Conservation (phyloP, 495 filamentous ascomycete genomes). For the Pseudomonodictys pantanalensis region DNA sequence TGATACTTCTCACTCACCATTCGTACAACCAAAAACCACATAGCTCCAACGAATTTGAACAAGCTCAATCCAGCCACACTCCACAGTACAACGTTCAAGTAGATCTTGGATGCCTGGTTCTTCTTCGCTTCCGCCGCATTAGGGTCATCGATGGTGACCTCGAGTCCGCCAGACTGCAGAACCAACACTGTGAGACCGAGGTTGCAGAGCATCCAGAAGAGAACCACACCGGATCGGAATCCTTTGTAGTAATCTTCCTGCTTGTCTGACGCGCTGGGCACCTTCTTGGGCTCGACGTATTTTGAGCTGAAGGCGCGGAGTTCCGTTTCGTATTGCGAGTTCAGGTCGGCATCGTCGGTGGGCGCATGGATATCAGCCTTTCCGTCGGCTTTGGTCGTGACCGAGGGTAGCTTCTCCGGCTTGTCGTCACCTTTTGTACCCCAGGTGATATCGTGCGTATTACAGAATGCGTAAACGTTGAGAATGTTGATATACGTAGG, state of each 20-base stretch:
- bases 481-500: slow-evolving; percentile 95
- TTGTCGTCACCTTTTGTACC: slow-evolving; percentile 95
- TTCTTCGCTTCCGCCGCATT: slow-evolving; percentile 44
- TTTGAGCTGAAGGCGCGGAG: slow-evolving; percentile 66
- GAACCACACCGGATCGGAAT: slow-evolving; percentile 84
- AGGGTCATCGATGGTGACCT: slow-evolving; percentile 51
- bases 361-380: slow-evolving; percentile 93
- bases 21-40: slow-evolving; percentile 93
- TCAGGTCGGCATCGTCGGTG: slow-evolving; percentile 78
- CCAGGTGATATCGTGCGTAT: slow-evolving; percentile 97
- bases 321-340: slow-evolving; percentile 91
- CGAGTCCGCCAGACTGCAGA: slow-evolving; percentile 75
- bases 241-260: slow-evolving; percentile 99
- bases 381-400: slow-evolving; percentile 81
- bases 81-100: slow-evolving; percentile 90
- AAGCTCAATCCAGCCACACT: slow-evolving; percentile 80
- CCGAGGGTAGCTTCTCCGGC: slow-evolving; percentile 74
- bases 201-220: slow-evolving; percentile 96
- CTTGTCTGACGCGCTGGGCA: slow-evolving; percentile 63
- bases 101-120: slow-evolving; percentile 60
- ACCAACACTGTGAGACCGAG: slow-evolving; percentile 87
- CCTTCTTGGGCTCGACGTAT: slow-evolving; percentile 62
- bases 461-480: slow-evolving; percentile 97
- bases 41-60: slow-evolving; percentile 85
- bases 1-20: slow-evolving; percentile 62